Base-by-base conservation (phyloP, 306 rosid species). In the Cicer bijugum region DNA sequence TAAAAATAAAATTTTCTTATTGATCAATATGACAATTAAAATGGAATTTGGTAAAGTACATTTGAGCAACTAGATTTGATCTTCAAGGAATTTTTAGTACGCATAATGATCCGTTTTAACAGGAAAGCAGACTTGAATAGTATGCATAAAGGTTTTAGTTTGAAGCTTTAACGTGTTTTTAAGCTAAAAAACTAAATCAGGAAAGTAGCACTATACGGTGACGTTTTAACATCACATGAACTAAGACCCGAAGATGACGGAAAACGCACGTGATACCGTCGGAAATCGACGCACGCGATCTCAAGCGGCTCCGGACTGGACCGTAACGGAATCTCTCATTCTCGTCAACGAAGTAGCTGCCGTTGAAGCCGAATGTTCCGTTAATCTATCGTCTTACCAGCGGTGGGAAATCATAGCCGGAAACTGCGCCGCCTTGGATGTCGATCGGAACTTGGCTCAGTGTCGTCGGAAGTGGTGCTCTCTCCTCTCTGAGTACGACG, bases 401-500 rank as follows among this genome's bases (percentile, higher is more conserved):
- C 84, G 16, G 11, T 81, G 84, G 84, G 63, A 81, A 12, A 76
- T 81, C 44, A 81, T 81, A 0, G 77, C 84, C 15, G 75, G 75
- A 28, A 89, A 89, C 28, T 93, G 97, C 23, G 70, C 78, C 42
- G 65, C 81, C 2, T 64, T 86, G 56, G 91, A 86, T 45, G 89
- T 89, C 6, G 64, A 45, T 1, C 89, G 96, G 76, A 77, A 59
- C 38, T 68, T 82, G 72, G 65, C 80, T 55, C 93, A 92, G 83
- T 89, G 87, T 47, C 86, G 97, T 20, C 63, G 93, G 69, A 86
- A 89, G 78, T 92, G 97, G 97, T 86, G 80, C 20, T 83, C 85
- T 12, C 50, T 89, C 70, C 76, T 82, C 2, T 19, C 71, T 2
- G 79, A 75, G 4, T 79, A 79, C 64, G 64, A 70, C 10, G 58